A percentile compares a stretch with the other conserved stretches of the same genome.
phyloP scores from a whole-genome alignment of 345 rosid genomes.

The Eucalyptus albens region DNA sequence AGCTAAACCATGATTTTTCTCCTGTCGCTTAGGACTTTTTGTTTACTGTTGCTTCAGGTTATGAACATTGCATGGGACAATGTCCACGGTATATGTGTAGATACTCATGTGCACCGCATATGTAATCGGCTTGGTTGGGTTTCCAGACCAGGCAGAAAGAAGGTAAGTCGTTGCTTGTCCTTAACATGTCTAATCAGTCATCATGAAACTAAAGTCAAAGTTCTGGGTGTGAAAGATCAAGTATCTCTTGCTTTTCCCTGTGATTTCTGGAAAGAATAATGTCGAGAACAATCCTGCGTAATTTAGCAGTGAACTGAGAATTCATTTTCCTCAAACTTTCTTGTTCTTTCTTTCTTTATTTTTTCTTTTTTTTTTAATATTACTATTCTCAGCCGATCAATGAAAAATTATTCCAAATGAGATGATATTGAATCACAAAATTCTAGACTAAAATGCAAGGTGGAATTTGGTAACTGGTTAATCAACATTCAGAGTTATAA shows the following conservation, averaged over 20 bases:
- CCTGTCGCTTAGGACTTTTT: background rate
- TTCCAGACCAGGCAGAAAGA: constrained; percentile 40
- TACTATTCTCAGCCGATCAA: background rate
- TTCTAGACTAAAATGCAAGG: background rate
- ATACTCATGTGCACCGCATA: constrained; percentile 92
- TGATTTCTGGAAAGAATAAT: background rate
- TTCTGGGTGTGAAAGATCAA: background rate
- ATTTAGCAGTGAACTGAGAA: background rate
- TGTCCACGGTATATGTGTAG: constrained; percentile 92
- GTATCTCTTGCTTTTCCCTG: background rate
- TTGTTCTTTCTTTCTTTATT: background rate
- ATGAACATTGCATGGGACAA: constrained; percentile 85
- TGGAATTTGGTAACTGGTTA: background rate
- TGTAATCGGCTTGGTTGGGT: constrained; percentile 98
- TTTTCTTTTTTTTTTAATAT: too few species aligned
- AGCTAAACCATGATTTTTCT: background rate
- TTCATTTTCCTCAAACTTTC: background rate
- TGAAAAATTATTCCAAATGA: background rate
- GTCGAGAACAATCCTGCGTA: background rate
- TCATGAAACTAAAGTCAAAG: background rate
- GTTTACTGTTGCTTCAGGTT: constrained; percentile 35
- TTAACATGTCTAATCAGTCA: background rate
- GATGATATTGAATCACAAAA: background rate
- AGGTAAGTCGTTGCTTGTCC: background rate
- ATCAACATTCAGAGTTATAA: background rate